Conservation (phyloP, 139 green algal genomes). For the Bryopsis sp. region DNA sequence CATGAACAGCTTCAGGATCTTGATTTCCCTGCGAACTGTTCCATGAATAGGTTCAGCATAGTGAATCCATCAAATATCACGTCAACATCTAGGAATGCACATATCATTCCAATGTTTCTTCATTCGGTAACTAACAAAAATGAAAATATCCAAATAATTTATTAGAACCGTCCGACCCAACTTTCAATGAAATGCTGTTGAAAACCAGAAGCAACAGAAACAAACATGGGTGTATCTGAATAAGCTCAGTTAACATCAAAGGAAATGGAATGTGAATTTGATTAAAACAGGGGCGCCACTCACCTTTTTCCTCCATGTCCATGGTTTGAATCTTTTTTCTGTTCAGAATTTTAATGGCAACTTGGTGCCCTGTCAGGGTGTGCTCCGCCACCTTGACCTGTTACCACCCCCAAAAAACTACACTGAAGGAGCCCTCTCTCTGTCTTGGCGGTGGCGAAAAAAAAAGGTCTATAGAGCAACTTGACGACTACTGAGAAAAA, state of each 20-base stretch:
- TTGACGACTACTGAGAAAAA: no score
- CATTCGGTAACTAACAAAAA: no score
- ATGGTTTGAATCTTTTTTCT: conserved; percentile 97
- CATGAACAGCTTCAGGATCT: conserved; percentile 98
- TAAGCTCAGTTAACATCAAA: no score
- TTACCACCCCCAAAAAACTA: background rate
- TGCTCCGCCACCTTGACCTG: conserved; percentile 97
- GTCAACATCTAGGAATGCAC: background rate
- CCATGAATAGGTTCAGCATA: background rate
- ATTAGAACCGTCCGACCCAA: no score
- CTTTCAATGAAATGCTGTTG: no score
- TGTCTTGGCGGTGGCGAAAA: no score
- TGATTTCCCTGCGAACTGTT: conserved; percentile 83
- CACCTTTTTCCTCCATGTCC: conserved; percentile 99
- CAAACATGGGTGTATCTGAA: no score
- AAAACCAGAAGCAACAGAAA: no score
- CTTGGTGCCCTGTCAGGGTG: conserved; percentile 92
- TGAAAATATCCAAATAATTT: no score
- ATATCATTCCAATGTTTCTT: no score
- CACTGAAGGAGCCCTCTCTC: background rate
- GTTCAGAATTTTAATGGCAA: conserved; percentile 99
- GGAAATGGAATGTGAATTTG: no score
- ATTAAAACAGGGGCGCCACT: background rate
- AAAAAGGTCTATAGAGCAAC: no score
- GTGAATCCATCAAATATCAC: background rate